Evolutionary conservation across 345 rosid genomes (phyloP), one percentile per base, ranked within the genome.

Genomic region (Zanthoxylum bungeanum): DNA sequence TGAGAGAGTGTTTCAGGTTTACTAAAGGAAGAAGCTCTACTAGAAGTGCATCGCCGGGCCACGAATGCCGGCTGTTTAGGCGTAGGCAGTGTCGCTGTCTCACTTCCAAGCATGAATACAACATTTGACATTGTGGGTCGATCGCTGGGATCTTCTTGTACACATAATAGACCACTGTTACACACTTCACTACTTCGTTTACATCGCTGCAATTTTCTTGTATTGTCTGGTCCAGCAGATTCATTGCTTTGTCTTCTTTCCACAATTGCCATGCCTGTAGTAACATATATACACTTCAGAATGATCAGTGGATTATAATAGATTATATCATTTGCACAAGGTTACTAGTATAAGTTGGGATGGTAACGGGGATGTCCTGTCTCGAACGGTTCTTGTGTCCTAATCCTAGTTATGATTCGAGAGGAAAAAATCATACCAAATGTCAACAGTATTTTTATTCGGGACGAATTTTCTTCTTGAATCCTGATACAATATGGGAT

Each of bases 221-320:
- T 19, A 85, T 25, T 33, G 70, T 77, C 52, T 53, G 66, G 59
- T 86, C 93, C 28, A 85, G 64, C 53, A 88, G 55, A 53, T 81
- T 81, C 58, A 73, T 4, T 9, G 73, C 79, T 53, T 55, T 84
- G 51, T 60, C 83, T 60, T 76, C 76, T 24, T 81, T 79, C 86
- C 90, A 82, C 34, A 84, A 79, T 37, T 72, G 72, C 93, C 93
- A 88, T 30, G 74, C 82, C 93, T 90, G 85, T n/a, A n/a, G n/a
- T 9, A 52, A 46, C n/a, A n/a, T n/a, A n/a, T n/a, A n/a, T n/a
- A n/a, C n/a, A n/a, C n/a, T n/a, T n/a, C n/a, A n/a, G n/a, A n/a
- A n/a, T n/a, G n/a, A n/a, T n/a, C n/a, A n/a, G n/a, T n/a, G n/a
- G n/a, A n/a, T n/a, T n/a, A n/a, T n/a, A n/a, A n/a, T n/a, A n/a